Conservation (phyloP, 2,329 filamentous ascomycete species). For the Lecanicillium sp. region DNA sequence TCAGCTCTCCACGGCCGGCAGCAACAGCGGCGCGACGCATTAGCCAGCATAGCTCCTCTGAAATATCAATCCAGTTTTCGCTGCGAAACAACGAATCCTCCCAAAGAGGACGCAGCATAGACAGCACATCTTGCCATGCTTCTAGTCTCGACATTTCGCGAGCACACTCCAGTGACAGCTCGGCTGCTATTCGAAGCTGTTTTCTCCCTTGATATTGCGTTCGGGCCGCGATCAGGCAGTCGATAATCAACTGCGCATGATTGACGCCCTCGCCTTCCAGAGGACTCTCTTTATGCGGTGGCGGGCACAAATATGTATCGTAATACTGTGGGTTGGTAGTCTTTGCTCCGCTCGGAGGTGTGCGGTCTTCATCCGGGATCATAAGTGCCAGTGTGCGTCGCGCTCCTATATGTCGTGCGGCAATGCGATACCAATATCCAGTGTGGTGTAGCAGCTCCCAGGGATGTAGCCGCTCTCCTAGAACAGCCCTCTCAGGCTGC, state of each 20-base stretch:
- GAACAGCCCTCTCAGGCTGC: conserved; percentile 51
- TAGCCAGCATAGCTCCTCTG: conserved; percentile 57
- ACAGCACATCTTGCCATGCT: conserved; percentile 49
- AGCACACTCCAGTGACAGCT: conserved; percentile 52
- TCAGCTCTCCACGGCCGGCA: conserved; percentile 46
- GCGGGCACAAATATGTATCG: conserved; percentile 61
- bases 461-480: conserved; percentile 53
- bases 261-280: conserved; percentile 45
- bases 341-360: conserved; percentile 42
- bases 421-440: conserved; percentile 61
- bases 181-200: conserved; percentile 48
- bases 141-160: conserved; percentile 46
- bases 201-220: conserved; percentile 48
- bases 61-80: conserved; percentile 55
- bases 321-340: conserved; percentile 50
- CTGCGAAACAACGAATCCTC: conserved; percentile 48
- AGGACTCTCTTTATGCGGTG: conserved; percentile 55
- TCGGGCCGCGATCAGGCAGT: conserved; percentile 45
- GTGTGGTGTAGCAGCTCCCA: conserved; percentile 61
- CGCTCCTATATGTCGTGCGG: conserved; percentile 49
- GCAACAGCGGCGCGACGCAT: conserved; percentile 51
- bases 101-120: conserved; percentile 52
- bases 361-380: conserved; percentile 55
- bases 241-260: conserved; percentile 50
- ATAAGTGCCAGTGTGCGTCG: conserved; percentile 48